Evolutionary conservation across 2,329 filamentous ascomycete genomes (phyloP).

Genomic region (Gliomastix tumulicola): DNA sequence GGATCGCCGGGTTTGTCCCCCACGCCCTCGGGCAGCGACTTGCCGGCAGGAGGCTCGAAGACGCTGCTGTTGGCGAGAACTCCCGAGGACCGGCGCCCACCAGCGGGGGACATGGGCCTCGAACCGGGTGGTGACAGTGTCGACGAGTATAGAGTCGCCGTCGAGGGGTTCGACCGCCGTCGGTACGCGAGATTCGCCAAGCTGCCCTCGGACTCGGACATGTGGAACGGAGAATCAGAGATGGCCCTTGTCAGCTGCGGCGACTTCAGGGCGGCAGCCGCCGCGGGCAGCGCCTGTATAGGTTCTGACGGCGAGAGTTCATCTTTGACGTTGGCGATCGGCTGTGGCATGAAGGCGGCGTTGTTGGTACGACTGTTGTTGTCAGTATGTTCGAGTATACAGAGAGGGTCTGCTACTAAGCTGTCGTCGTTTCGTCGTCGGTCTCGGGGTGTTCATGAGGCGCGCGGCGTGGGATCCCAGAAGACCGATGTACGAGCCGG

Average conservation of each 20-base stretch:
- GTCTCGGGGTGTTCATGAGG: conserved; percentile 8
- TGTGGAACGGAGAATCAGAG: conserved; percentile 37
- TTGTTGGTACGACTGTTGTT: no score
- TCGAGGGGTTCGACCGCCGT: conserved; percentile 46
- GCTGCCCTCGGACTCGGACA: conserved; percentile 44
- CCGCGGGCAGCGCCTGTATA: conserved; percentile 62
- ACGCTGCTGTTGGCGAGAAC: conserved; percentile 54
- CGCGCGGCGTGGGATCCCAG: conserved; percentile 10
- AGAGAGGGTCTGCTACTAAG: no score
- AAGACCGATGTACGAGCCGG: conserved; percentile 10
- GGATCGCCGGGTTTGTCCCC: conserved; percentile 45
- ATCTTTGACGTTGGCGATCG: conserved; percentile 58
- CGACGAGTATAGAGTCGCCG: conserved; percentile 57
- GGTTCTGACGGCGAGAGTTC: conserved; percentile 53
- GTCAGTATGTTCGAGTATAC: no score
- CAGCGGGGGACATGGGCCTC: conserved; percentile 60
- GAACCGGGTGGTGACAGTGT: conserved; percentile 63
- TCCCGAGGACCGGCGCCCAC: conserved; percentile 50
- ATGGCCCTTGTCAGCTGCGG: conserved; percentile 56
- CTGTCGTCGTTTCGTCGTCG: background rate
- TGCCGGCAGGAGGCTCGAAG: conserved; percentile 38
- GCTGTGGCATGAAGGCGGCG: conserved; percentile 58
- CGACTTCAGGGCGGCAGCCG: conserved; percentile 38
- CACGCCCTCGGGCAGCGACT: conserved; percentile 34
- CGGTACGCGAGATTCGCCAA: no score